Conservation (phyloP, 352 stramenopile genomes). For the Pythium volutum region DNA sequence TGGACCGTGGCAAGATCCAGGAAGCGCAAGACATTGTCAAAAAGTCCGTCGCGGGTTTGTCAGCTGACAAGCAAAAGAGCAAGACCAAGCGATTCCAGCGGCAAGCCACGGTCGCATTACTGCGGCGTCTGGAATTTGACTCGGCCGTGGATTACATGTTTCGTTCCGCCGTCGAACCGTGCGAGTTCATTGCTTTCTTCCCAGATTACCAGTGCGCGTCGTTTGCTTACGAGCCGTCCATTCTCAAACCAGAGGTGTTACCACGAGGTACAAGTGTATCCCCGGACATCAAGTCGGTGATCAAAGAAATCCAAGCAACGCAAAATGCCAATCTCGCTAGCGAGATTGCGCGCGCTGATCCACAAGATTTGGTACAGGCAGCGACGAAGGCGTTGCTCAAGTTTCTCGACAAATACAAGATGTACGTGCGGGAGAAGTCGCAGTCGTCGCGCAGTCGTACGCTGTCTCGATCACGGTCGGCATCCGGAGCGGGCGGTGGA, state of each 20-base stretch:
- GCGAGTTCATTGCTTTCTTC: constrained; percentile 87
- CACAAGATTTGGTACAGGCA: constrained; percentile 48
- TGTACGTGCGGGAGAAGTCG: constrained; percentile 73
- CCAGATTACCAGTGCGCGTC: constrained; percentile 73
- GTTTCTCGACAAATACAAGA: constrained; percentile 82
- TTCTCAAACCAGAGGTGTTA: constrained; percentile 82
- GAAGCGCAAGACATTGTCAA: constrained; percentile 82
- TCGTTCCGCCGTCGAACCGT: constrained; percentile 76
- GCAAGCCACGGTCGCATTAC: constrained; percentile 72
- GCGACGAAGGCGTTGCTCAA: constrained; percentile 76
- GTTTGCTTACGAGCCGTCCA: constrained; percentile 81
- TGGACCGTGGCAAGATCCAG: constrained; percentile 84
- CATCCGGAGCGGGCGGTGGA: constrained; percentile 14
- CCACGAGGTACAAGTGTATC: constrained; percentile 67
- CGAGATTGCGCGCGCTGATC: constrained; percentile 60
- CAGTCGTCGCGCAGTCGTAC: constrained; percentile 20
- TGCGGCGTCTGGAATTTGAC: constrained; percentile 80
- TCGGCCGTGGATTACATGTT: constrained; percentile 83
- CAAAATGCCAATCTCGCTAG: constrained; percentile 43
- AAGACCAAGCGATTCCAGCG: constrained; percentile 89
- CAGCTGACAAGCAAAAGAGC: constrained; percentile 82
- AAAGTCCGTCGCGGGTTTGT: constrained; percentile 68
- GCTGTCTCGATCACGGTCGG: constrained; percentile 22
- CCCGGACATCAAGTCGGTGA: constrained; percentile 75
- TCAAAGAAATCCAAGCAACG: constrained; percentile 59